Evolutionary conservation across 139 green algal species (phyloP).

Genomic region (Dunaliella sp.): DNA sequence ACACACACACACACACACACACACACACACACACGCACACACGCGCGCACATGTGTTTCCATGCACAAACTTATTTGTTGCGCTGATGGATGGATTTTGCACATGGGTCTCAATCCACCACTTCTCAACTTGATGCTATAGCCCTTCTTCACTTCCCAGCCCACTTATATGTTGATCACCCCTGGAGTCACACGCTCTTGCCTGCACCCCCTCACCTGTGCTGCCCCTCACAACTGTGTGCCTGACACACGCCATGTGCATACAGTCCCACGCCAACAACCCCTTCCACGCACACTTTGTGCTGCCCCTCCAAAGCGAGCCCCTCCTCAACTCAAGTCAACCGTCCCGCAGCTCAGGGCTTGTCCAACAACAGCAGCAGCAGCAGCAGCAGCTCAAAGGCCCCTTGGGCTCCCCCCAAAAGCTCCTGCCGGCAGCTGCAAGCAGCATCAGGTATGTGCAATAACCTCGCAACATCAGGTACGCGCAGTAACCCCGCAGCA

Average conservation of each 20-base stretch:
- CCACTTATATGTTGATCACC: constrained; percentile 24
- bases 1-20: constrained; percentile 5
- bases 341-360: no score
- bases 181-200: no score
- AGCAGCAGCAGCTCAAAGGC: constrained; percentile 12
- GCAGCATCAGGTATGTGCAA: no score
- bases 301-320: neutral
- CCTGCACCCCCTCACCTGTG: neutral
- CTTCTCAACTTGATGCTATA: neutral
- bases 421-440: no score
- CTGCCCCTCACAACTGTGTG: neutral
- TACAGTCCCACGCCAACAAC: constrained; percentile 7
- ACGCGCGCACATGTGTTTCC: neutral
- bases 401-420: no score
- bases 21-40: neutral
- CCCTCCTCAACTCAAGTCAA: no score
- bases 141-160: neutral
- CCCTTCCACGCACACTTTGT: neutral
- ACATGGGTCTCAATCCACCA: neutral
- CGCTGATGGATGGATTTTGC: neutral
- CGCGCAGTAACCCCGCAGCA: no score
- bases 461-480: no score
- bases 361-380: neutral
- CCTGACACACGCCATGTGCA: no score
- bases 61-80: neutral